These are phyloP conservation scores for Lasiosphaeria hispida DNA, from an alignment of 495 filamentous ascomycete genomes.

Conservation along the genomic window DNA sequence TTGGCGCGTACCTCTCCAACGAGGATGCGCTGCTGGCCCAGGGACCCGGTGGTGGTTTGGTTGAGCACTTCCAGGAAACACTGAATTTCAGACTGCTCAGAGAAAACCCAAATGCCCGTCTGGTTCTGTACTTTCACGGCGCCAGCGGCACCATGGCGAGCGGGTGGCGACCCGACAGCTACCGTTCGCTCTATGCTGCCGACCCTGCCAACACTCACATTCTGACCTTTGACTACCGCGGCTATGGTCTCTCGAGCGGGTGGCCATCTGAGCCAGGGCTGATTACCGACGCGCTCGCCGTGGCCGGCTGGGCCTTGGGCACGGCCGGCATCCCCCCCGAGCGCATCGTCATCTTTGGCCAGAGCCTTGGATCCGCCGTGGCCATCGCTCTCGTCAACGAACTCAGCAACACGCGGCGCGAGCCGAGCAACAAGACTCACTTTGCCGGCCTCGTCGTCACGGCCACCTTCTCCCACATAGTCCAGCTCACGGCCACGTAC, in stretches of 20 bases:
- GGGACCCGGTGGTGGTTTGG: slow-evolving; percentile 41
- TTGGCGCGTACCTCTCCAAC: slow-evolving; percentile 57
- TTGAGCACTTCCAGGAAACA: slow-evolving; percentile 55
- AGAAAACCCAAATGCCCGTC: slow-evolving; percentile 54
- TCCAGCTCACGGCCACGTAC: too few relatives aligned
- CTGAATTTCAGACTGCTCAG: slow-evolving; percentile 55
- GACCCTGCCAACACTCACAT: slow-evolving; percentile 41
- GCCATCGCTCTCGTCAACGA: too few relatives aligned
- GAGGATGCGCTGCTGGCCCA: slow-evolving; percentile 50
- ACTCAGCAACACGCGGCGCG: too few relatives aligned
- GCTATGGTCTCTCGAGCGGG: not conserved
- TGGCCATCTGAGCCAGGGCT: not conserved
- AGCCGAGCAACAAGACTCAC: too few relatives aligned
- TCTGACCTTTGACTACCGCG: slow-evolving; percentile 56
- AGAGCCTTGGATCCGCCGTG: too few relatives aligned
- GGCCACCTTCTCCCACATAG: too few relatives aligned
- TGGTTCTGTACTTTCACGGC: slow-evolving; percentile 58
- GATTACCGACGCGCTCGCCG: not conserved
- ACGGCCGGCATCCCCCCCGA: too few relatives aligned
- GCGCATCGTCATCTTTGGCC: too few relatives aligned
- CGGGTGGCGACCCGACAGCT: slow-evolving; percentile 57
- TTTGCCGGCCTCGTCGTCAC: too few relatives aligned
- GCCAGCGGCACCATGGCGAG: slow-evolving; percentile 65
- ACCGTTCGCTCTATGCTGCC: slow-evolving; percentile 58
- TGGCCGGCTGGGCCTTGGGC: not conserved